Evolutionary conservation across 2,329 filamentous ascomycete genomes (phyloP).

Genomic region (Aureobasidium leucospermi): DNA sequence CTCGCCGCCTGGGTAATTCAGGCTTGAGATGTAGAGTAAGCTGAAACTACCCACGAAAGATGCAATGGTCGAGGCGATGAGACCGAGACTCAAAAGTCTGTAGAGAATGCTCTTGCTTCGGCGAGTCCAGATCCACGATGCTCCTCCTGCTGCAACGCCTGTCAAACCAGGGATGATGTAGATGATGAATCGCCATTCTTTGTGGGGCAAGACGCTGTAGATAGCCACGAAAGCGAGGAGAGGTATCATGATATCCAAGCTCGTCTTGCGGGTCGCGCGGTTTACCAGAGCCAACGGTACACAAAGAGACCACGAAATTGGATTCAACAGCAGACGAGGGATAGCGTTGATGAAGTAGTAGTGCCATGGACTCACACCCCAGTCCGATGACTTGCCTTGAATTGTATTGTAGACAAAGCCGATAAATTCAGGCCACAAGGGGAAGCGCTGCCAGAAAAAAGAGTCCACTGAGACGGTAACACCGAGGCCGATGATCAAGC

Average conservation of each 20-base stretch:
- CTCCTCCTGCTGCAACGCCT: constrained; percentile 65
- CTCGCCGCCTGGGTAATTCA: constrained; percentile 89
- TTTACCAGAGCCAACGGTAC: constrained; percentile 48
- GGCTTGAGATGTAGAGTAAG: constrained; percentile 70
- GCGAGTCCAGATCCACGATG: constrained; percentile 56
- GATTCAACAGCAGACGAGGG: constrained; percentile 78
- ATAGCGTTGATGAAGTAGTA: constrained; percentile 80
- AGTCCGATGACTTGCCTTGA: constrained; percentile 71
- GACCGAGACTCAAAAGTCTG: constrained; percentile 43
- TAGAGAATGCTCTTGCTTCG: constrained; percentile 55
- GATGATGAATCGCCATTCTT: constrained; percentile 92
- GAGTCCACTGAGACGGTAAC: constrained; percentile 74
- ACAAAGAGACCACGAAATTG: constrained; percentile 50
- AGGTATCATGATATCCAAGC: constrained; percentile 54
- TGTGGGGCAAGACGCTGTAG: constrained; percentile 88
- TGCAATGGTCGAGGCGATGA: constrained; percentile 54
- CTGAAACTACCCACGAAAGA: constrained; percentile 55
- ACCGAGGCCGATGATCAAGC: constrained; percentile 58
- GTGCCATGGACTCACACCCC: constrained; percentile 80
- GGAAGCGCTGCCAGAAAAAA: constrained; percentile 78
- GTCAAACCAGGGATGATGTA: constrained; percentile 79
- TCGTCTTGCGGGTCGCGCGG: constrained; percentile 30
- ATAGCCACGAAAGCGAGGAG: constrained; percentile 64
- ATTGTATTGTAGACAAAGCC: constrained; percentile 91
- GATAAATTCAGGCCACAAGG: constrained; percentile 81